phyloP scores from a whole-genome alignment of 2,329 filamentous ascomycete genomes.

The Zarea fungicola region DNA sequence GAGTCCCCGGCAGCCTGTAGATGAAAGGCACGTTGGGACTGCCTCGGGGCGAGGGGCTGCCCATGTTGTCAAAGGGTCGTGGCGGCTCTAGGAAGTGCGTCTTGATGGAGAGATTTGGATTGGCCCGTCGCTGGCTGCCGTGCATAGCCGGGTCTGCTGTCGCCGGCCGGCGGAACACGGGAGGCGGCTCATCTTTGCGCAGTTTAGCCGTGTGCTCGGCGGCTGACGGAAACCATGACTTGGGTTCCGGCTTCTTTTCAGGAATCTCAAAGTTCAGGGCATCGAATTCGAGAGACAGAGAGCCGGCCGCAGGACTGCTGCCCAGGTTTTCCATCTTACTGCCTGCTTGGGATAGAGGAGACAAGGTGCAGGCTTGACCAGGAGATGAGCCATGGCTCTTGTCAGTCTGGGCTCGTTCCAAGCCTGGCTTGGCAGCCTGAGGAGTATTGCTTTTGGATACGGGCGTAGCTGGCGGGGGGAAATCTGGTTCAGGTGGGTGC shows the following conservation, averaged over 20 bases:
- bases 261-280: slow-evolving; percentile 14
- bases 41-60: slow-evolving; percentile 16
- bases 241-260: slow-evolving; percentile 23
- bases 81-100: slow-evolving; percentile 59
- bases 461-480: background rate
- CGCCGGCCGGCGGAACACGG: slow-evolving; percentile 19
- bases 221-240: slow-evolving; percentile 33
- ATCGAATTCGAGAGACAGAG: slow-evolving; percentile 16
- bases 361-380: background rate
- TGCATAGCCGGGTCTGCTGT: slow-evolving; percentile 20
- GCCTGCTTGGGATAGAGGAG: background rate
- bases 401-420: background rate
- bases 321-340: background rate
- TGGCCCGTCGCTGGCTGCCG: background rate
- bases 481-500: background rate
- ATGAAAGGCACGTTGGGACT: slow-evolving; percentile 38
- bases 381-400: background rate
- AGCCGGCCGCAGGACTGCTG: background rate
- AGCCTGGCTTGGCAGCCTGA: background rate
- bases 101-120: slow-evolving; percentile 61
- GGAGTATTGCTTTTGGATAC: background rate
- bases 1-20: slow-evolving; percentile 1
- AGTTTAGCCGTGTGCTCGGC: slow-evolving; percentile 30
- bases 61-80: slow-evolving; percentile 24
- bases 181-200: slow-evolving; percentile 13